A percentile compares a stretch with the other conserved stretches of the same genome.
These are phyloP conservation scores for Exophiala sp. DNA, from an alignment of 2,329 filamentous ascomycete genomes.

Conservation along the genomic window DNA sequence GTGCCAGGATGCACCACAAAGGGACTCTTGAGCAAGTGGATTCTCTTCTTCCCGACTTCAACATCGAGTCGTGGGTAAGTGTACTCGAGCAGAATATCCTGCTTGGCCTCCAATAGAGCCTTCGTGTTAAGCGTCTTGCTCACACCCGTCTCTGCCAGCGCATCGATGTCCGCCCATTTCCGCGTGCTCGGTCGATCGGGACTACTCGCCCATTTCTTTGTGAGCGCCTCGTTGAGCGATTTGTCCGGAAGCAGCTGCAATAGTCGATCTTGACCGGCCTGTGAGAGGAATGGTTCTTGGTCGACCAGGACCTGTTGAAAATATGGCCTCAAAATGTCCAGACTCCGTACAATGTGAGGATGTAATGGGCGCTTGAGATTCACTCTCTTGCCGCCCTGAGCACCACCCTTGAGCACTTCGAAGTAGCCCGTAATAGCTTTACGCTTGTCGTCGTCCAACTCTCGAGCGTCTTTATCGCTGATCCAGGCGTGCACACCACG, in stretches of 20 bases:
- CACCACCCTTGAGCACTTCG: slow-evolving; percentile 81
- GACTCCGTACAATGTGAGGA: slow-evolving; percentile 80
- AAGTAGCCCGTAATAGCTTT: slow-evolving; percentile 84
- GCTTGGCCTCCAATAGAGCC: slow-evolving; percentile 80
- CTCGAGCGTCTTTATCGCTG: slow-evolving; percentile 81
- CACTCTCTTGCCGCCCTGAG: slow-evolving; percentile 81
- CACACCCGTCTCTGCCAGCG: slow-evolving; percentile 71
- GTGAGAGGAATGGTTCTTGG: slow-evolving; percentile 78
- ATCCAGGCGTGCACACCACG: slow-evolving; percentile 98
- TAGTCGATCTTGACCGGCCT: slow-evolving; percentile 70
- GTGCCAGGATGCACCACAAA: slow-evolving; percentile 97
- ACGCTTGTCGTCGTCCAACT: slow-evolving; percentile 80
- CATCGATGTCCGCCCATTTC: slow-evolving; percentile 95
- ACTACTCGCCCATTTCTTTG: slow-evolving; percentile 85
- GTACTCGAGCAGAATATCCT: slow-evolving; percentile 95
- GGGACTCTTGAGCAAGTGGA: slow-evolving; percentile 94
- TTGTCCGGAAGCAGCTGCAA: slow-evolving; percentile 82
- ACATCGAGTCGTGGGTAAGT: slow-evolving; percentile 96
- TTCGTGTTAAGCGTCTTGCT: slow-evolving; percentile 69
- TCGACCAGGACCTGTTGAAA: slow-evolving; percentile 81
- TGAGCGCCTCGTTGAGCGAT: slow-evolving; percentile 70
- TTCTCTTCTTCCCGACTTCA: slow-evolving; percentile 95
- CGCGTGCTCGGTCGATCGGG: slow-evolving; percentile 70
- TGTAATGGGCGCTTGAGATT: slow-evolving; percentile 82
- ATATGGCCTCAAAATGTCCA: slow-evolving; percentile 77